Evolutionary conservation across 108 stramenopile species (phyloP), one percentile per base, ranked within the genome.

Genomic region (Stephanodiscus minutulus): DNA sequence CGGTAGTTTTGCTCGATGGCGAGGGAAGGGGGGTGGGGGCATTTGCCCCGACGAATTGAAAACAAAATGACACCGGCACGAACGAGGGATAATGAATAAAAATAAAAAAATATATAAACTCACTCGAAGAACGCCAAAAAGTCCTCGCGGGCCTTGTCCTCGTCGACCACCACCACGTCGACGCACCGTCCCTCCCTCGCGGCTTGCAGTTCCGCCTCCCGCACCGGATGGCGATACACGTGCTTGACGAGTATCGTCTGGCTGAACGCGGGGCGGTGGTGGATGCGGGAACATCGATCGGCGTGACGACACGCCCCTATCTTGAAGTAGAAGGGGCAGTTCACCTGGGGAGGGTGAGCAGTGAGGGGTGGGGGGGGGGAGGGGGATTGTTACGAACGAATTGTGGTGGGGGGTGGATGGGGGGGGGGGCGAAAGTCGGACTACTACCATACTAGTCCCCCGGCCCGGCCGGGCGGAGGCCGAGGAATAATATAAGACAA

Each of bases 271-370:
- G 98, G 98, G 57, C 88, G 87, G 84, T 98, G 95, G 66, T 99
- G 99, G 66, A 92, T 76, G 36, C 99, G 95, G 43, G 89, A 87
- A 82, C 96, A 98, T 25, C 96, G 82, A 72, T 97, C 98, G 46
- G 93, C 94, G 78, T 98, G 96, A 5, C 98, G 90, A 74, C 98
- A 98, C 18, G 96, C 95, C 22, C 98, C 99, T 52, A 99, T 98
- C 84, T 99, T 99, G 85, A 93, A 95, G 82, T 97, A 99, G 80
- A 98, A 99, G 56, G 99, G 97, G 82, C 99, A 99, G 75, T 99
- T 99, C 21, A 97, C 74, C 71, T 71, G n/a, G n/a, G n/a, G n/a
- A n/a, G n/a, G n/a, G n/a, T n/a, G n/a, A n/a, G n/a, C n/a, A n/a
- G n/a, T n/a, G n/a, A n/a, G n/a, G 56, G 39, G 20, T n/a, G 49